Evolutionary conservation across 768 basidiomycete species (phyloP), one percentile per base, ranked within the genome.

Genomic region (Candolleomyces efflorescens): DNA sequence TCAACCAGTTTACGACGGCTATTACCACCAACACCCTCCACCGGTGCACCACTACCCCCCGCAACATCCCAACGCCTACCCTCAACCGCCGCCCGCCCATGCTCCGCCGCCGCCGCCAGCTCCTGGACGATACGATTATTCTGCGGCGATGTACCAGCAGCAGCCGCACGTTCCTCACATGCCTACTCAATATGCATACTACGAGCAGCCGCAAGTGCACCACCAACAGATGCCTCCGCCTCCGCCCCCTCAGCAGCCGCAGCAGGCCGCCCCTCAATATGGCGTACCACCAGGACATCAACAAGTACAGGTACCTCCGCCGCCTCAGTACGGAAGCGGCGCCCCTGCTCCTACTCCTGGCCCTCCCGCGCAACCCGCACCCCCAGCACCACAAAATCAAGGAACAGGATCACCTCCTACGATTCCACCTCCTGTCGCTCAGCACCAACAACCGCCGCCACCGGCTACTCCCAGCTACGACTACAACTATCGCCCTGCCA

Each of bases 141-240:
- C 49, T 9, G 18, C 49, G 15, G 5, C 3, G 3, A 50, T 50
- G 49, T 59, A 55, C 54, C 53, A 46, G 53, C 53, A 50, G 54
- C 56, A 53, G 46, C 60, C 43, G 32, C 12, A 3, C 9, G 27
- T 27, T 9, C 37, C 32, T 44, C 45, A 36, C 32, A 56, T 49
- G 55, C 58, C 58, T 12, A 11, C 60, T 23, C 67, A 68, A 22
- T 67, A 67, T 59, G 56, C 56, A 23, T 65, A 67, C 48, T 69
- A 69, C 56, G 69, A 69, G 22, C 71, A 69, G 32, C 65, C 66
- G 12, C 69, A 67, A 23, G 64, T 64, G 37, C 71, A 69, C 12
- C 68, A 67, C 46, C 67, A 64, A 24, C 64, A 61, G 55, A 59
- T 55, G 10, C 60, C 57, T n/a, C 59, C 59, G 15, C 69, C 63